Evolutionary conservation across 2,329 filamentous ascomycete species (phyloP).

Genomic region (Fusarium sp.): DNA sequence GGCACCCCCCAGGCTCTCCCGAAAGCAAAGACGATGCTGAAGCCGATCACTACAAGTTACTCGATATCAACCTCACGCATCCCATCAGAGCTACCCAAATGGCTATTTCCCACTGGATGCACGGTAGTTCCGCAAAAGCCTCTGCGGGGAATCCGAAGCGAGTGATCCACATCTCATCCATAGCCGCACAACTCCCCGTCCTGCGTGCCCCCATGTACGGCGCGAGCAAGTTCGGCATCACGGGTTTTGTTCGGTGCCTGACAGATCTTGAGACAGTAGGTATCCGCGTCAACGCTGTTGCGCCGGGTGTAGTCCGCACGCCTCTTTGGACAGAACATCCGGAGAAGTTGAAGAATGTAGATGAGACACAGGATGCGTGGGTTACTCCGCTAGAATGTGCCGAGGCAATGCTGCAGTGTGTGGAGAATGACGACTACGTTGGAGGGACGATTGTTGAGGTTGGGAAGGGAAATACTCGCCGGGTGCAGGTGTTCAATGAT

Average conservation of each 20-base stretch:
- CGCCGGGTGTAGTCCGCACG: constrained; percentile 60
- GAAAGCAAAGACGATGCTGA: constrained; percentile 51
- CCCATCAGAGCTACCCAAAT: constrained; percentile 58
- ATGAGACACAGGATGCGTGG: constrained; percentile 55
- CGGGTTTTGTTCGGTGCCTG: constrained; percentile 58
- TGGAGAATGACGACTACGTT: constrained; percentile 51
- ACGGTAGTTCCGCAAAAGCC: constrained; percentile 38
- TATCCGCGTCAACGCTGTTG: constrained; percentile 59
- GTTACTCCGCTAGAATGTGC: constrained; percentile 59
- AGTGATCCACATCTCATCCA: constrained; percentile 55
- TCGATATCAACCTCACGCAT: constrained; percentile 60
- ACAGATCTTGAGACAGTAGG: constrained; percentile 52
- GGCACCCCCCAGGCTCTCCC: constrained; percentile 56
- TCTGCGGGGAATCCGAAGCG: constrained; percentile 52
- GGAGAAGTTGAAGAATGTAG: constrained; percentile 57
- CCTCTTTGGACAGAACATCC: constrained; percentile 61
- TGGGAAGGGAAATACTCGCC: constrained; percentile 49
- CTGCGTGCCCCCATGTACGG: constrained; percentile 56
- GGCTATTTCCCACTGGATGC: constrained; percentile 56
- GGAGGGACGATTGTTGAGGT: constrained; percentile 61
- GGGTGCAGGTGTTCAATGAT: constrained; percentile 55
- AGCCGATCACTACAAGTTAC: constrained; percentile 50
- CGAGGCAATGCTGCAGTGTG: constrained; percentile 58
- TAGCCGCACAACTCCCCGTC: constrained; percentile 54
- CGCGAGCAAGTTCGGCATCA: constrained; percentile 57